Conservation (phyloP, 805 yeast genomes). For the Nakazawaea ishiwadae region DNA sequence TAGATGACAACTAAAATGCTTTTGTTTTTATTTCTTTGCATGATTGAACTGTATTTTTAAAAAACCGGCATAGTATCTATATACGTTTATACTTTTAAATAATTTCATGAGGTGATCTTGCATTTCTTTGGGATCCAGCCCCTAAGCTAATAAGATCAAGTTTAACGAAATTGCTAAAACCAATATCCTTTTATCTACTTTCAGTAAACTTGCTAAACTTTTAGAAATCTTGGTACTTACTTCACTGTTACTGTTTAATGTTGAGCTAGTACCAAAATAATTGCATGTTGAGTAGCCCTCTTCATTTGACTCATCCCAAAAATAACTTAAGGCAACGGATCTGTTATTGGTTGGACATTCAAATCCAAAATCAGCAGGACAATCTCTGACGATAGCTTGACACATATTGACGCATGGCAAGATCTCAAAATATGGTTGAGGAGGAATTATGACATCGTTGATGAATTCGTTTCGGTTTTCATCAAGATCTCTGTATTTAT, state of each 20-base stretch:
- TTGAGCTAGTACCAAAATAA: constrained; percentile 13
- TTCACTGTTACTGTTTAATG: neutral
- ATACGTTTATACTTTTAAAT: no score
- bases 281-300: constrained; percentile 34
- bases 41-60: no score
- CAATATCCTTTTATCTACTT: neutral
- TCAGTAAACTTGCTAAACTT: neutral
- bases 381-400: constrained; percentile 70
- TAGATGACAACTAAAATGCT: no score
- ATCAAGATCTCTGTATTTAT: constrained; percentile 38
- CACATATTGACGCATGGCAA: constrained; percentile 85
- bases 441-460: constrained; percentile 48
- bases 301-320: constrained; percentile 27
- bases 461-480: constrained; percentile 60
- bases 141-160: neutral
- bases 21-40: no score
- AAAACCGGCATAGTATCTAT: no score
- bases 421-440: constrained; percentile 64
- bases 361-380: constrained; percentile 77
- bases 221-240: neutral
- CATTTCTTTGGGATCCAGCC: no score
- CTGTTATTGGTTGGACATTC: constrained; percentile 54
- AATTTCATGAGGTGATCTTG: no score
- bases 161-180: neutral
- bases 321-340: constrained; percentile 36